phyloP scores from a whole-genome alignment of 139 green algal species.

The Coelastrella sp. region DNA sequence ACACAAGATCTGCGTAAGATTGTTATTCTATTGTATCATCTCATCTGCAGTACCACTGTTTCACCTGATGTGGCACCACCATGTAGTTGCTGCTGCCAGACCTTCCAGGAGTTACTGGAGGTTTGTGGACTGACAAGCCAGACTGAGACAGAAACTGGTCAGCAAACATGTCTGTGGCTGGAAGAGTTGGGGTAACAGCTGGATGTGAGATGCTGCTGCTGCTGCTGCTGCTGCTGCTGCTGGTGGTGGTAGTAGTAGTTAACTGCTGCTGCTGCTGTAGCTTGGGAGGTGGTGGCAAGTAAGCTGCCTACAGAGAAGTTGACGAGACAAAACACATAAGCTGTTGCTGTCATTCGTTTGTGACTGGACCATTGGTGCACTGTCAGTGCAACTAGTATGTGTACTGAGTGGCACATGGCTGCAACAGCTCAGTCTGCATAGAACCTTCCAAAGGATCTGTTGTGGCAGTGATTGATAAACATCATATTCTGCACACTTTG shows the following conservation, averaged over 20 bases:
- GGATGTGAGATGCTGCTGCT: neutral
- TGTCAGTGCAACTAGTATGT: too few relatives aligned
- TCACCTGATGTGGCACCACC: constrained; percentile 49
- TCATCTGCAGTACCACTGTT: too few relatives aligned
- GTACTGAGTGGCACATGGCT: too few relatives aligned
- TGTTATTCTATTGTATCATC: too few relatives aligned
- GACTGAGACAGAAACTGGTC: constrained; percentile 1
- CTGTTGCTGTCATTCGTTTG: too few relatives aligned
- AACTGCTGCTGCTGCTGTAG: neutral
- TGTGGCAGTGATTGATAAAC: neutral
- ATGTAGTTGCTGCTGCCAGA: constrained; percentile 47
- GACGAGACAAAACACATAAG: too few relatives aligned
- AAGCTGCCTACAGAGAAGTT: constrained; percentile 8
- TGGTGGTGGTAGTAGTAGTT: neutral
- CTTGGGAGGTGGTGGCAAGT: neutral
- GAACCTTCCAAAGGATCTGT: neutral
- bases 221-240: constrained; percentile 5
- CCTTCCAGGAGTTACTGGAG: constrained; percentile 33
- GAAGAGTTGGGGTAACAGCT: neutral
- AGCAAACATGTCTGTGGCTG: constrained; percentile 12
- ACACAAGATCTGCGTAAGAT: too few relatives aligned
- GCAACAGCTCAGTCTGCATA: too few relatives aligned
- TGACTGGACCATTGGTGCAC: too few relatives aligned
- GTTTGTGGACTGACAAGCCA: neutral
- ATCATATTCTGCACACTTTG: too few relatives aligned